Conservation (phyloP, 176 grass and related monocot genomes). For the Alopecurus myosuroides region DNA sequence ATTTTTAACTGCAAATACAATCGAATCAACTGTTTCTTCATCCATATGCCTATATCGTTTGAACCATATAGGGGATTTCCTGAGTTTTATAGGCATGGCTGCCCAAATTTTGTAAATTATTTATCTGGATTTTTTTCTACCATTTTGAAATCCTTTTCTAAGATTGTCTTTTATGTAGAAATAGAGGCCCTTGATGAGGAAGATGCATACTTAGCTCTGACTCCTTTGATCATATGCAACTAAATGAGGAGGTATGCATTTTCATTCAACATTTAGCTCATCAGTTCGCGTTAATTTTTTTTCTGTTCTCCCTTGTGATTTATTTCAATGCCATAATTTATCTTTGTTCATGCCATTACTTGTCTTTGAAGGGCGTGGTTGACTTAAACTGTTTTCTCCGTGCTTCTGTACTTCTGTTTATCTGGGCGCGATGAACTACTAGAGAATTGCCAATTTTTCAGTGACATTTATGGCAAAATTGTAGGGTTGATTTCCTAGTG, state of each 20-base stretch:
- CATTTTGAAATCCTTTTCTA: conserved; percentile 17
- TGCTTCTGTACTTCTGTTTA: conserved; percentile 16
- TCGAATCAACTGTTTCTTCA: neutral
- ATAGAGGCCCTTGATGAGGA: conserved; percentile 85
- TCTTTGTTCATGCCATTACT: neutral
- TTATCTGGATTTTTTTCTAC: neutral
- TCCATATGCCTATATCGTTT: neutral
- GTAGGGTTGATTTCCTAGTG: neutral
- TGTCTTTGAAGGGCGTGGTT: neutral
- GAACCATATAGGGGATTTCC: neutral
- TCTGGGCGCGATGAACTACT: neutral
- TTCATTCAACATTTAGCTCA: neutral
- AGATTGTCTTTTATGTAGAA: conserved; percentile 42
- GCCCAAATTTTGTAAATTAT: neutral
- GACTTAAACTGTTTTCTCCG: neutral
- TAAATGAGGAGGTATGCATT: conserved; percentile 65
- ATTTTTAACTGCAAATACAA: conserved; percentile 1
- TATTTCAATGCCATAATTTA: neutral
- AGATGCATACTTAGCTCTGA: conserved; percentile 81
- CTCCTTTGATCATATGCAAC: conserved; percentile 81
- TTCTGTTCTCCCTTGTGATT: neutral
- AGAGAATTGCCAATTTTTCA: neutral
- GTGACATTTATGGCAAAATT: neutral
- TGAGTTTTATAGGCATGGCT: neutral
- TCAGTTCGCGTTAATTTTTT: neutral